These are phyloP conservation scores for Lactarius evosmus DNA, from an alignment of 768 basidiomycete genomes.

Conservation along the genomic window DNA sequence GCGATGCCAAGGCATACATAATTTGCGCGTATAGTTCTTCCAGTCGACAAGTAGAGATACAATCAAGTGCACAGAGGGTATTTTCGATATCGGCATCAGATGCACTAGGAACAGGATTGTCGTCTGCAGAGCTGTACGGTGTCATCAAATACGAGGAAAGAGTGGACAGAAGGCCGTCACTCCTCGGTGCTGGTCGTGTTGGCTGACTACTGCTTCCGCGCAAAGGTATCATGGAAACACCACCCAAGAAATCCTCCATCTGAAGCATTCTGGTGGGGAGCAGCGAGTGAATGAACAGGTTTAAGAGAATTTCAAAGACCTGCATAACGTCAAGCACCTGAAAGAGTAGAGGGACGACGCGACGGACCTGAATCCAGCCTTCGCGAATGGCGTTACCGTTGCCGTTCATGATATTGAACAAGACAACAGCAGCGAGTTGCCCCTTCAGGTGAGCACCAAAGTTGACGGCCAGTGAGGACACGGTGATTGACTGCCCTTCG, in stretches of 20 bases:
- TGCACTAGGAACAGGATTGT: constrained; percentile 80
- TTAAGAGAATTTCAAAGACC: constrained; percentile 99
- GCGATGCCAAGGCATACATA: constrained; percentile 48
- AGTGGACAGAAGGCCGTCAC: constrained; percentile 90
- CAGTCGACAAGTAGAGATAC: constrained; percentile 86
- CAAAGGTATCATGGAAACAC: constrained; percentile 87
- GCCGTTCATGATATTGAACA: constrained; percentile 97
- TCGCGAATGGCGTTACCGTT: constrained; percentile 92
- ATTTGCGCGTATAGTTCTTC: constrained; percentile 95
- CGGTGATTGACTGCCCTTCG: constrained; percentile 84
- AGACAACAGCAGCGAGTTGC: constrained; percentile 92
- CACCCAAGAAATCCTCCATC: constrained; percentile 99
- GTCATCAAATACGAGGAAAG: constrained; percentile 96
- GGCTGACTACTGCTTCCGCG: constrained; percentile 59
- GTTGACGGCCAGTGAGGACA: constrained; percentile 86
- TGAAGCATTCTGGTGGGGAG: constrained; percentile 88
- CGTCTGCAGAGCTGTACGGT: constrained; percentile 75
- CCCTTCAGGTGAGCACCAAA: constrained; percentile 96
- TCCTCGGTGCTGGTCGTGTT: constrained; percentile 55
- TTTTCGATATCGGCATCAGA: constrained; percentile 90
- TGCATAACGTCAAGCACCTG: constrained; percentile 34
- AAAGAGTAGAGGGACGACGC: neutral
- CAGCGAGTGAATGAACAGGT: constrained; percentile 90
- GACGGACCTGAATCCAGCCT: constrained; percentile 84
- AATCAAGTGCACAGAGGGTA: constrained; percentile 92